A percentile compares a stretch with the other conserved stretches of the same genome.
Evolutionary conservation across 2,329 filamentous ascomycete species (phyloP).

Genomic region (Fusarium secorum): DNA sequence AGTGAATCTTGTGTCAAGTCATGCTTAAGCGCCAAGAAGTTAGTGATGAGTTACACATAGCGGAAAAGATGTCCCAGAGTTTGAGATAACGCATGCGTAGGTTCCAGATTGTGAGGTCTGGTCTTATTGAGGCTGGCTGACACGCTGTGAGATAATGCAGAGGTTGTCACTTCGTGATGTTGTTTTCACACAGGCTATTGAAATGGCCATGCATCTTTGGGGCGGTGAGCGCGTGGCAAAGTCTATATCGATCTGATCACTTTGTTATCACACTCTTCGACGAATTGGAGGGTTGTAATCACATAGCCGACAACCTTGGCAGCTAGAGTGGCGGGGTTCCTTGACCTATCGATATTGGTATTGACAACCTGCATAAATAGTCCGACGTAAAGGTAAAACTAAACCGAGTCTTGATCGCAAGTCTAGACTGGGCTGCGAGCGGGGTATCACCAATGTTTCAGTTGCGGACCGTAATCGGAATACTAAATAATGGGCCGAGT

Average conservation of each 20-base stretch:
- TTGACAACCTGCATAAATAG: not conserved
- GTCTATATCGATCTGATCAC: not conserved
- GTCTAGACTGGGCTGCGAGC: not conserved
- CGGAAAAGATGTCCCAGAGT: not conserved
- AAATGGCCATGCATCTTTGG: too few relatives aligned
- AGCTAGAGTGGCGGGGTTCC: not conserved
- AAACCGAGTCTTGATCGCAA: too few relatives aligned
- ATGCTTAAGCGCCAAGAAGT: not conserved
- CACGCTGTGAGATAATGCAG: not conserved
- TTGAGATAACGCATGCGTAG: not conserved
- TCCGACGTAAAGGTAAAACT: rapidly evolving
- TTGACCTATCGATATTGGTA: not conserved
- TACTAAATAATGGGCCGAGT: not conserved
- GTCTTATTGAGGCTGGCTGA: not conserved
- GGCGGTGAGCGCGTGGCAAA: not conserved
- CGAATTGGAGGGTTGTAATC: not conserved
- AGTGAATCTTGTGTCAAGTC: not conserved
- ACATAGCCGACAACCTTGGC: not conserved
- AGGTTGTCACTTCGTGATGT: too few relatives aligned
- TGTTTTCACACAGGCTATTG: too few relatives aligned
- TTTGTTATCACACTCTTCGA: not conserved
- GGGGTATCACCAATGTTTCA: not conserved
- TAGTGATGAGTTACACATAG: not conserved
- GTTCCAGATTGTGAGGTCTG: not conserved
- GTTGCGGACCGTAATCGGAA: not conserved